These are phyloP conservation scores for Ophiostoma quercus DNA, from an alignment of 2,329 filamentous ascomycete species.

Conservation along the genomic window DNA sequence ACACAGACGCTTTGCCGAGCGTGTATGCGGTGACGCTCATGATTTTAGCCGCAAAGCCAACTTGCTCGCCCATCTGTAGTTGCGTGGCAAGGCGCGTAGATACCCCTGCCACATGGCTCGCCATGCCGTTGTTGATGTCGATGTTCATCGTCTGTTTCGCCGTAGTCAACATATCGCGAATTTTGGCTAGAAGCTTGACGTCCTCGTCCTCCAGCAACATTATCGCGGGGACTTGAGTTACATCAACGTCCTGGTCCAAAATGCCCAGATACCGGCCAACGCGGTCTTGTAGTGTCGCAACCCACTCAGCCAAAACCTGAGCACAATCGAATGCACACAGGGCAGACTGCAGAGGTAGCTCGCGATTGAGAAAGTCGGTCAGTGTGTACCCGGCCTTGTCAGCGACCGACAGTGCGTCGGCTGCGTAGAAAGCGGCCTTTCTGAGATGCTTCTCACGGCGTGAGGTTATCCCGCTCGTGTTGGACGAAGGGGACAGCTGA, in stretches of 20 bases:
- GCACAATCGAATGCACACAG: constrained; percentile 93
- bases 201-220: constrained; percentile 93
- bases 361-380: constrained; percentile 69
- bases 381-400: constrained; percentile 82
- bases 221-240: constrained; percentile 73
- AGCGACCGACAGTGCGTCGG: constrained; percentile 82
- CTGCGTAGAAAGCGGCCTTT: constrained; percentile 92
- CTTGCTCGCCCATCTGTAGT: constrained; percentile 51
- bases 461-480: constrained; percentile 44
- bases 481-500: not conserved
- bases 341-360: constrained; percentile 82
- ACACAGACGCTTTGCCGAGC: constrained; percentile 82
- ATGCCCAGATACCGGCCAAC: constrained; percentile 87
- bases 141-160: constrained; percentile 75
- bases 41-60: constrained; percentile 79
- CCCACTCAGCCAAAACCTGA: constrained; percentile 91
- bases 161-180: constrained; percentile 69
- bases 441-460: constrained; percentile 82
- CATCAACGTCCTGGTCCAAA: constrained; percentile 77
- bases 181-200: constrained; percentile 74
- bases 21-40: constrained; percentile 79
- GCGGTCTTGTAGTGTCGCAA: constrained; percentile 85
- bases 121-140: constrained; percentile 44
- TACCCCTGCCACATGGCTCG: constrained; percentile 37
- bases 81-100: constrained; percentile 46